Evolutionary conservation across 2,329 filamentous ascomycete species (phyloP).

Genomic region (Pseudogymnoascus sp.): DNA sequence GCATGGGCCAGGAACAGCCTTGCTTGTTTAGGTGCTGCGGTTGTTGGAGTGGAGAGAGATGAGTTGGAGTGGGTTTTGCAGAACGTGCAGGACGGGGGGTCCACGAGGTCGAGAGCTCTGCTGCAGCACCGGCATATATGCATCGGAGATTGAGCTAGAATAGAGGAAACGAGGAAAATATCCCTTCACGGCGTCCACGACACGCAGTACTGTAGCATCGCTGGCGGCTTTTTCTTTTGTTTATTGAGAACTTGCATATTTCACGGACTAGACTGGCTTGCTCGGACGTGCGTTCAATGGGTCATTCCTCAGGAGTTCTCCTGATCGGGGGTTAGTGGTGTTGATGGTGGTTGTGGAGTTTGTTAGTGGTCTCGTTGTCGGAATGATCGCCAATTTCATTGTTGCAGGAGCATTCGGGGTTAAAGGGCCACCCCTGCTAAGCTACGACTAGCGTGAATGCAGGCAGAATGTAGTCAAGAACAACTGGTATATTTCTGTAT

Average conservation of each 20-base stretch:
- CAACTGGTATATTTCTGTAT: neutral
- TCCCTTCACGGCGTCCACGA: neutral
- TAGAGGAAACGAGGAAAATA: neutral
- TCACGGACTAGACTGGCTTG: neutral
- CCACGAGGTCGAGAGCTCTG: neutral
- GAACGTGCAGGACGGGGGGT: neutral
- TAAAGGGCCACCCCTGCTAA: neutral
- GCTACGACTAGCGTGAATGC: neutral
- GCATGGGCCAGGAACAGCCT: slow-evolving; percentile 1
- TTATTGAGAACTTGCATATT: slow-evolving; percentile 7
- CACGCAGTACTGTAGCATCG: neutral
- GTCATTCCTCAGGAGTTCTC: neutral
- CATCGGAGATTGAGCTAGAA: neutral
- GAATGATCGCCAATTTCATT: slow-evolving; percentile 7
- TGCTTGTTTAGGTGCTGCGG: neutral
- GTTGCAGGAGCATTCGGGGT: neutral
- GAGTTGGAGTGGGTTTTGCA: neutral
- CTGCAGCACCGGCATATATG: neutral
- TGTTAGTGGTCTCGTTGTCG: neutral
- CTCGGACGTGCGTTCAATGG: neutral
- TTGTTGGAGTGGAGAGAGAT: neutral
- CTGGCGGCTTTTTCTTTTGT: neutral
- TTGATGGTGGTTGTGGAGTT: neutral
- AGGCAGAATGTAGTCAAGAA: neutral
- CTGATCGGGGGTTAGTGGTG: neutral